Evolutionary conservation across 345 rosid species (phyloP).

Genomic region (Populus ilicifolia): DNA sequence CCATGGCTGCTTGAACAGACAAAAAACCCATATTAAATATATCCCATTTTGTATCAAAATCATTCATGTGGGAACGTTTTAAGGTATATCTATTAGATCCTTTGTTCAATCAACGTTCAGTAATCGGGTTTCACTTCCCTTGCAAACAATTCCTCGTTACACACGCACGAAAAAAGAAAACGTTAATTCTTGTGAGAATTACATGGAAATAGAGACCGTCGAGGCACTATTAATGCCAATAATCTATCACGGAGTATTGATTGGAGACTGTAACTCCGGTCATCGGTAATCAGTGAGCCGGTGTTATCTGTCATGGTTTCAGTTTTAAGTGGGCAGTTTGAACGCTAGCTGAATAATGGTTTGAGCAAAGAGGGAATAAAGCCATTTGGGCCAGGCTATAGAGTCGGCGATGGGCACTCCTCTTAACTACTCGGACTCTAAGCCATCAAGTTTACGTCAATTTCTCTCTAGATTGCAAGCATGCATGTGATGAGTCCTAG

Average conservation of each 20-base stretch:
- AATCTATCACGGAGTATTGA: not conserved
- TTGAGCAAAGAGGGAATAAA: not conserved
- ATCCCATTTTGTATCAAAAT: not conserved
- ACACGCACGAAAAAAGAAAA: not conserved
- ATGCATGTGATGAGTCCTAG: not conserved
- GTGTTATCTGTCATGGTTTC: not conserved
- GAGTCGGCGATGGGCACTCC: not conserved
- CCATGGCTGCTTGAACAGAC: not conserved
- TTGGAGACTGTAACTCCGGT: not conserved
- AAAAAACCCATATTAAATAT: not conserved
- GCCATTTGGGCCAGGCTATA: not conserved
- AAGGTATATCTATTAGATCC: not conserved
- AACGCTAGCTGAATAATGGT: not conserved
- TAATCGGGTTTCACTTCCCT: not conserved
- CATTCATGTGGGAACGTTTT: not conserved
- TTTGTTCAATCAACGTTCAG: not conserved
- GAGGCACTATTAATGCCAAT: not conserved
- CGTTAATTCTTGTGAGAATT: not conserved
- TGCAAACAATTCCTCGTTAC: not conserved
- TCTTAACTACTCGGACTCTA: not conserved
- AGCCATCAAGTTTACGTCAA: not conserved
- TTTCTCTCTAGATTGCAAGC: not conserved
- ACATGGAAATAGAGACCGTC: not conserved
- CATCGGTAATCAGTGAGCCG: not conserved
- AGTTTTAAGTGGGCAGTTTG: not conserved